Evolutionary conservation across 331 rosid species (phyloP).

Genomic region (Quercus tomentella): DNA sequence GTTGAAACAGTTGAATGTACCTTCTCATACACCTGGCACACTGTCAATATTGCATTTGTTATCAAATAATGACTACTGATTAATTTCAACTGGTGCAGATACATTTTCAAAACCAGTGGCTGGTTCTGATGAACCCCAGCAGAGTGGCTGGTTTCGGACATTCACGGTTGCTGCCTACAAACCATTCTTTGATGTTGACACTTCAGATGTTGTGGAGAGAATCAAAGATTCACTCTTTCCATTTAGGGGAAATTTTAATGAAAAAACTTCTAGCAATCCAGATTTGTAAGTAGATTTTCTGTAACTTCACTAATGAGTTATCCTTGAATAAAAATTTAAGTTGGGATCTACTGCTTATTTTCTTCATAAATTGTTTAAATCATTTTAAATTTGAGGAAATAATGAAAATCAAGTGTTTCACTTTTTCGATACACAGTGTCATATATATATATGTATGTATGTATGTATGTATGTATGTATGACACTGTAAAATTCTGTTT

Average conservation of each 20-base stretch:
- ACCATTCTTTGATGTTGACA: conserved; percentile 82
- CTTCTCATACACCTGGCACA: background rate
- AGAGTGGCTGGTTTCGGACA: conserved; percentile 68
- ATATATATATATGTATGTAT: background rate
- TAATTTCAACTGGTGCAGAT: conserved; percentile 46
- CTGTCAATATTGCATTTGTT: conserved; percentile 3
- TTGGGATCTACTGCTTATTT: background rate
- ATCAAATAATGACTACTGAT: conserved; percentile 7
- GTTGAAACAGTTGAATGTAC: background rate
- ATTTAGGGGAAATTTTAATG: conserved; percentile 83
- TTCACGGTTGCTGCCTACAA: conserved; percentile 72
- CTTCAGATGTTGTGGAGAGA: conserved; percentile 84
- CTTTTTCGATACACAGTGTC: background rate
- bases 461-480: no score
- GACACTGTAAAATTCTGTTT: background rate
- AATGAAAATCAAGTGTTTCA: background rate
- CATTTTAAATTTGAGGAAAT: background rate
- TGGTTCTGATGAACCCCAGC: conserved; percentile 80
- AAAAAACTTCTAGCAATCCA: conserved; percentile 76
- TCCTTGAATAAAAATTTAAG: background rate
- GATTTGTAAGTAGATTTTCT: conserved; percentile 67
- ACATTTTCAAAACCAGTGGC: conserved; percentile 83
- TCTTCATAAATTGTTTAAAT: conserved; percentile 1
- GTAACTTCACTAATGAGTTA: background rate
- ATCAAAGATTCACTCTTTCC: conserved; percentile 79